Evolutionary conservation across 805 yeast genomes (phyloP).

Genomic region (Saturnispora galanensis): DNA sequence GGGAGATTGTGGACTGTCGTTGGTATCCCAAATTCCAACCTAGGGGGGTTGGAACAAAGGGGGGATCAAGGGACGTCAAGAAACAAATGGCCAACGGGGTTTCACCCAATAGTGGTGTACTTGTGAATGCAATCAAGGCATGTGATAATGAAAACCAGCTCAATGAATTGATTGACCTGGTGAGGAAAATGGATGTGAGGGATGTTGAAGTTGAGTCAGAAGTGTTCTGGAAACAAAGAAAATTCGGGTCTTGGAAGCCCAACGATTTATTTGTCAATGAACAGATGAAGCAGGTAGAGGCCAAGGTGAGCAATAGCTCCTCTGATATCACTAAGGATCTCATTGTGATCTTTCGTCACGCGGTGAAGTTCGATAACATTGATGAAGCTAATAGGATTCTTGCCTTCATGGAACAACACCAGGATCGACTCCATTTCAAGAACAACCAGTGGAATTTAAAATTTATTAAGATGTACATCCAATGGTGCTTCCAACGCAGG

Average conservation of each 20-base stretch:
- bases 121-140: slow-evolving; percentile 13
- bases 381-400: slow-evolving; percentile 5
- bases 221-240: slow-evolving; percentile 18
- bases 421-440: slow-evolving; percentile 2
- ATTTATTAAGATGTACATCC: slow-evolving; percentile 11
- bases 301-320: background rate
- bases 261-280: slow-evolving; percentile 7
- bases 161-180: slow-evolving; percentile 12
- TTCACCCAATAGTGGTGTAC: slow-evolving; percentile 15
- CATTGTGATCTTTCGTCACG: slow-evolving; percentile 9
- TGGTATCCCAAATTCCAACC: slow-evolving; percentile 10
- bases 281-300: slow-evolving; percentile 2
- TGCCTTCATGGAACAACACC: background rate
- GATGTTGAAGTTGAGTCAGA: slow-evolving; percentile 9
- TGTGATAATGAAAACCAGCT: slow-evolving; percentile 12
- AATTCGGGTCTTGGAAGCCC: slow-evolving; percentile 9
- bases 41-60: slow-evolving; percentile 6
- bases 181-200: slow-evolving; percentile 1
- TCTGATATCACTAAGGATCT: slow-evolving; percentile 7
- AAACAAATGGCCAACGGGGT: slow-evolving; percentile 20
- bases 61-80: slow-evolving; percentile 17
- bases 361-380: slow-evolving; percentile 8
- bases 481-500: slow-evolving; percentile 9
- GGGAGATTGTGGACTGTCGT: background rate
- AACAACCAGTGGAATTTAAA: slow-evolving; percentile 10